Conservation (phyloP, 495 filamentous ascomycete species). For the Zalerion maritima region DNA sequence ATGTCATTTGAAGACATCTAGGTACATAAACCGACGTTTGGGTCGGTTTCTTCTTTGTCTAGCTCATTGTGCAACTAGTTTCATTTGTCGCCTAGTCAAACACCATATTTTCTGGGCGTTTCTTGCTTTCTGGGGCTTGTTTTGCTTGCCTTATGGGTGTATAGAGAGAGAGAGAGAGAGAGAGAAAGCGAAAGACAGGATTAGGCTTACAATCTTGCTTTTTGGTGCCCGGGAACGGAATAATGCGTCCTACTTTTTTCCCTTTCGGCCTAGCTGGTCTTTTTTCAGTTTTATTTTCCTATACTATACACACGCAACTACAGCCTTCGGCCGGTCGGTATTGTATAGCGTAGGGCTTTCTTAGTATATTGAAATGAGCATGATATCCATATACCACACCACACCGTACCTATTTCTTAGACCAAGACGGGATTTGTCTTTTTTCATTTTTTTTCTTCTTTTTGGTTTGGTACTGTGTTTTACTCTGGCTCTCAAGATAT, state of each 20-base stretch:
- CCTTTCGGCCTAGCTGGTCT: no score
- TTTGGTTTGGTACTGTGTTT: constrained; percentile 3
- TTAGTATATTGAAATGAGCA: no score
- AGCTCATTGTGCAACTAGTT: constrained; percentile 10
- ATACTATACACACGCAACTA: no score
- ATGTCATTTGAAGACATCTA: no score
- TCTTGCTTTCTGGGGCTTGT: constrained; percentile 4
- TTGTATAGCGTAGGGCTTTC: no score
- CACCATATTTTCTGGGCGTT: constrained; percentile 1
- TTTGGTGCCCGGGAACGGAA: not conserved
- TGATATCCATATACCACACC: constrained; percentile 1
- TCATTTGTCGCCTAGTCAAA: constrained; percentile 4
- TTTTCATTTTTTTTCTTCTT: constrained; percentile 3
- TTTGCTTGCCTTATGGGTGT: constrained; percentile 8
- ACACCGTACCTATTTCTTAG: not conserved
- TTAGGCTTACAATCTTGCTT: not conserved
- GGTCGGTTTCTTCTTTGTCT: constrained; percentile 4
- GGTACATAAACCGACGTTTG: no score
- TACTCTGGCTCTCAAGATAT: not conserved
- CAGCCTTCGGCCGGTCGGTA: no score
- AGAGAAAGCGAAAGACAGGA: constrained; percentile 1
- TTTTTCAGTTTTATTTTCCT: no score
- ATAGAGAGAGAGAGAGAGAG: not conserved
- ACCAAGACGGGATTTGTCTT: constrained; percentile 2
- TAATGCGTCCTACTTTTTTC: no score